Conservation (phyloP, 345 rosid species). For the Draba incana region DNA sequence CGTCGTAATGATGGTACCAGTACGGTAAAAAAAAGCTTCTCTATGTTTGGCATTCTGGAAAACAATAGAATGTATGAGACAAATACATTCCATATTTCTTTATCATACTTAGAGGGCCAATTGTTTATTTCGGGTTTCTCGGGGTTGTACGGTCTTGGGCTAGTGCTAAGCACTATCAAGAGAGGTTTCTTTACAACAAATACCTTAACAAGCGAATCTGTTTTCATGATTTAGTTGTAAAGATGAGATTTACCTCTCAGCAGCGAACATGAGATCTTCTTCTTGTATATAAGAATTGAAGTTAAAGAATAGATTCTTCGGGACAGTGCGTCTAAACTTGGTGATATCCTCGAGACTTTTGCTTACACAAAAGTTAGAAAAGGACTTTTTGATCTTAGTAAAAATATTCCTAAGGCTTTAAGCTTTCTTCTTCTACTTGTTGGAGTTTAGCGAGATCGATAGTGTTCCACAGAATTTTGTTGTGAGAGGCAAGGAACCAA, state of each 20-base stretch:
- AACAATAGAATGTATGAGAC: not conserved
- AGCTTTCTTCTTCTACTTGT: slow-evolving; percentile 11
- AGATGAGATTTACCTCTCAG: slow-evolving; percentile 24
- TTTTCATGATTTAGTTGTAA: not conserved
- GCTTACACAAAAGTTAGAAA: not conserved
- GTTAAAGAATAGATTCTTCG: slow-evolving; percentile 12
- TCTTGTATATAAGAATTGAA: not conserved
- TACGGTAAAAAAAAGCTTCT: slow-evolving; percentile 23
- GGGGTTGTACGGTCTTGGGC: too few relatives aligned
- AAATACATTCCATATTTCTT: too few relatives aligned
- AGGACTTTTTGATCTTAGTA: not conserved
- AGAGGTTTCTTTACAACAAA: too few relatives aligned
- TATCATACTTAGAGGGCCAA: too few relatives aligned
- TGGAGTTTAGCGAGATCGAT: not conserved
- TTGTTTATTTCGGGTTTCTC: too few relatives aligned
- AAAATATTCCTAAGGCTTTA: not conserved
- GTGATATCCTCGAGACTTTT: slow-evolving; percentile 1
- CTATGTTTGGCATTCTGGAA: slow-evolving; percentile 23
- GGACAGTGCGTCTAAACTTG: slow-evolving; percentile 10
- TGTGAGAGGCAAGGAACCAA: slow-evolving; percentile 33
- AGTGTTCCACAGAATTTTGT: slow-evolving; percentile 17
- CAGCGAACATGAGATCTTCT: slow-evolving; percentile 19
- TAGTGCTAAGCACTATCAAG: too few relatives aligned
- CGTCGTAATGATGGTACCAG: not conserved
- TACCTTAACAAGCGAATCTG: not conserved